Evolutionary conservation across 176 grass and related monocot genomes (phyloP), one percentile per base, ranked within the genome.

Genomic region (Aechmea fasciata): DNA sequence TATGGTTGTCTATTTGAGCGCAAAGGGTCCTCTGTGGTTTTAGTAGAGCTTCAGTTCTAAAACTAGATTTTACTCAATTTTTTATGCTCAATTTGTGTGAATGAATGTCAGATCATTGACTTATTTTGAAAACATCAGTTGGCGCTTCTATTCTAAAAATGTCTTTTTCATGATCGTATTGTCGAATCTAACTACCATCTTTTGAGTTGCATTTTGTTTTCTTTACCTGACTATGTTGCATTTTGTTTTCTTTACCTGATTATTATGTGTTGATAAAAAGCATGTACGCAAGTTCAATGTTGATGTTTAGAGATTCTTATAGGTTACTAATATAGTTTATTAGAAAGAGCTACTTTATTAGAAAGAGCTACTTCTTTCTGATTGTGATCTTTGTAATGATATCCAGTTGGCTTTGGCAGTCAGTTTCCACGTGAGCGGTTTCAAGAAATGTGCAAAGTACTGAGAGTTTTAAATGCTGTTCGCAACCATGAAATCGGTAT

Each of bases 401-500:
- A 90, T 88, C 86, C 86, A 90, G 89, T 97, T 97, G 89, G 82
- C 79, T 92, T 97, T 97, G 89, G 86, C 93, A 97, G 93, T 85
- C 89, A 82, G 70, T 92, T 92, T 85, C 54, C 87, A 52, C 83
- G 83, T 66, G 93, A 92, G 70, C 86, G 78, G 23, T 87, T 97
- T 70, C 89, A 90, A 89, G 93, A 97, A 78, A 92, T 83, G 86
- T 97, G 93, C 82, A 97, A 97, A 78, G 87, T 67, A n/a, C 61
- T 97, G 57, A 73, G 93, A 13, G 93, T 97, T 74, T 47, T 97
- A 69, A 97, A 97, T 87, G 79, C 84, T 84, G 84, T 97, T 77
- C 89, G 74, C 29, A 79, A 85, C 69, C 85, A 76, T 77, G 84
- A 85, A 64, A 90, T 97, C 72, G 93, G 93, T 25, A 92, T 92